Conservation (phyloP, 306 rosid species). For the Castanopsis chinensis region DNA sequence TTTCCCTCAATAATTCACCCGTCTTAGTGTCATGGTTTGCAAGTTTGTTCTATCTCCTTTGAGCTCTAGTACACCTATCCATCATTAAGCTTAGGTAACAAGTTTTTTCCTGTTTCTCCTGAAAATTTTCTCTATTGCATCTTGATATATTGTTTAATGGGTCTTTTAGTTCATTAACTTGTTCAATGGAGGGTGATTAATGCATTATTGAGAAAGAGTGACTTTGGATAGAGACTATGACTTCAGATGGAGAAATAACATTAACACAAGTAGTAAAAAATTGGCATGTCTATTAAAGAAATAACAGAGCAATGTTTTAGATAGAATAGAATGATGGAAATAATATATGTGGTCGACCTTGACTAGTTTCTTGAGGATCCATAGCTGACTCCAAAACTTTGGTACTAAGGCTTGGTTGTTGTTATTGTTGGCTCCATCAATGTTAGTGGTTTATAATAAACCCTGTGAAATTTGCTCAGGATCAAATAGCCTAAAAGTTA, state of each 20-base stretch:
- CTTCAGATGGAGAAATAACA: no score
- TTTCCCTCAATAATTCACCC: not conserved
- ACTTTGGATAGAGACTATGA: no score
- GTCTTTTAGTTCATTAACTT: not conserved
- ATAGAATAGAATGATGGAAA: no score
- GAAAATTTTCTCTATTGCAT: not conserved
- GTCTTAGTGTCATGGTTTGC: not conserved
- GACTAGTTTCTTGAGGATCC: no score
- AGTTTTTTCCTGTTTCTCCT: not conserved
- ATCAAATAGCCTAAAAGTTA: not conserved
- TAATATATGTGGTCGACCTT: no score
- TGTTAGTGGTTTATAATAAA: not conserved
- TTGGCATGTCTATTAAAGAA: no score
- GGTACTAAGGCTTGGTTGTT: no score
- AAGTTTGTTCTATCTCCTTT: not conserved
- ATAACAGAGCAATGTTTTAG: no score
- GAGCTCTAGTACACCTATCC: not conserved
- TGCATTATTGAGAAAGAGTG: no score
- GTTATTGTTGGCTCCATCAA: not conserved
- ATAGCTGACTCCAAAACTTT: no score
- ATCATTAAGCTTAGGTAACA: not conserved
- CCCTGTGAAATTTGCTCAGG: not conserved
- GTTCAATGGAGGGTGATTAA: not conserved
- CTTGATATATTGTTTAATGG: not conserved
- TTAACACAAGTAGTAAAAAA: no score